Conservation (phyloP, 179 eudicot species). For the Silene coronaria region DNA sequence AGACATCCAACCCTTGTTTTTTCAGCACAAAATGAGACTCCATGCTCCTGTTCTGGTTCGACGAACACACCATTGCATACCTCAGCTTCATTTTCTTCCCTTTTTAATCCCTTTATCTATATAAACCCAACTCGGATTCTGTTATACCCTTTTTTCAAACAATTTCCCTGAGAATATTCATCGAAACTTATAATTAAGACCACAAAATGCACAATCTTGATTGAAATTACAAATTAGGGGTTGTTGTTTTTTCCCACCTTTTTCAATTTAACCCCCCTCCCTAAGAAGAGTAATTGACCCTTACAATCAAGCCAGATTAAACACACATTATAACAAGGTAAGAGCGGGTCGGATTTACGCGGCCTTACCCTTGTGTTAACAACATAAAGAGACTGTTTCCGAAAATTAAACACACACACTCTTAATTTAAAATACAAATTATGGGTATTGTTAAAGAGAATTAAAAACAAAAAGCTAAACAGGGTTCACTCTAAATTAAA, state of each 20-base stretch:
- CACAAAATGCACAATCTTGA: not conserved
- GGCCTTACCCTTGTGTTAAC: no score
- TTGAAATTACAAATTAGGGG: not conserved
- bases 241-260: not conserved
- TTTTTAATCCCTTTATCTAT: not conserved
- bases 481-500: not conserved
- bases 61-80: conserved; percentile 93
- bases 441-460: no score
- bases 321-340: not conserved
- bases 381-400: no score
- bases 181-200: not conserved
- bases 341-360: no score
- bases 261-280: not conserved
- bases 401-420: no score
- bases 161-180: no score
- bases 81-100: conserved; percentile 39
- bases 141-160: no score
- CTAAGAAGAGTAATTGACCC: not conserved
- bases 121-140: not conserved
- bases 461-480: no score
- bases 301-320: not conserved
- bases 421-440: no score
- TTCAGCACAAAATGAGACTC: conserved; percentile 78
- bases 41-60: conserved; percentile 96
- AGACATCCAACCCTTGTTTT: conserved; percentile 74